Evolutionary conservation across 345 rosid species (phyloP).

Genomic region (Citrus inodora): DNA sequence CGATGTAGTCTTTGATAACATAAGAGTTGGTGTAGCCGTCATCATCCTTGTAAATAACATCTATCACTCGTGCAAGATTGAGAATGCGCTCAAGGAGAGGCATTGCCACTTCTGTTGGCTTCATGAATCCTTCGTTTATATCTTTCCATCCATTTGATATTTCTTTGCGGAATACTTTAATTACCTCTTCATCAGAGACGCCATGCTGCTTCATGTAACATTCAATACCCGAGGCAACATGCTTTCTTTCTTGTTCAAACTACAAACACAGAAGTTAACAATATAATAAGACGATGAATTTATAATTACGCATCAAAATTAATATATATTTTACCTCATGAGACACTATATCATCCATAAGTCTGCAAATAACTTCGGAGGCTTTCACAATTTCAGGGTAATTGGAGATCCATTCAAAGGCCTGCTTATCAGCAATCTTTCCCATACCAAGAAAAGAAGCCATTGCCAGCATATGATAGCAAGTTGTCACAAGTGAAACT

Average conservation of each 20-base stretch:
- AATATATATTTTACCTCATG: slow-evolving; percentile 18
- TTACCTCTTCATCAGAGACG: background rate
- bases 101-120: background rate
- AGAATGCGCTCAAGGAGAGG: slow-evolving; percentile 15
- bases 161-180: background rate
- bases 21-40: slow-evolving; percentile 22
- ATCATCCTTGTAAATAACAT: slow-evolving; percentile 19
- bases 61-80: slow-evolving; percentile 15
- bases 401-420: slow-evolving; percentile 15
- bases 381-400: slow-evolving; percentile 14
- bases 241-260: slow-evolving; percentile 24
- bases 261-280: background rate
- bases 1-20: slow-evolving; percentile 3
- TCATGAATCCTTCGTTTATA: slow-evolving; percentile 17
- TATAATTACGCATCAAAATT: background rate
- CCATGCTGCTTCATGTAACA: slow-evolving; percentile 19
- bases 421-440: background rate
- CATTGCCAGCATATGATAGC: background rate
- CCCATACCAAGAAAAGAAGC: slow-evolving; percentile 13
- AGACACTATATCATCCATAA: background rate
- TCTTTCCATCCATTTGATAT: slow-evolving; percentile 24
- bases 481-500: slow-evolving; percentile 12
- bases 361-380: no score
- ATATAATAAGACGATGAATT: background rate
- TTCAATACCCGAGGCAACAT: slow-evolving; percentile 17